Base-by-base conservation (phyloP, 805 yeast genomes). In the Saccharomycopsis sp. region DNA sequence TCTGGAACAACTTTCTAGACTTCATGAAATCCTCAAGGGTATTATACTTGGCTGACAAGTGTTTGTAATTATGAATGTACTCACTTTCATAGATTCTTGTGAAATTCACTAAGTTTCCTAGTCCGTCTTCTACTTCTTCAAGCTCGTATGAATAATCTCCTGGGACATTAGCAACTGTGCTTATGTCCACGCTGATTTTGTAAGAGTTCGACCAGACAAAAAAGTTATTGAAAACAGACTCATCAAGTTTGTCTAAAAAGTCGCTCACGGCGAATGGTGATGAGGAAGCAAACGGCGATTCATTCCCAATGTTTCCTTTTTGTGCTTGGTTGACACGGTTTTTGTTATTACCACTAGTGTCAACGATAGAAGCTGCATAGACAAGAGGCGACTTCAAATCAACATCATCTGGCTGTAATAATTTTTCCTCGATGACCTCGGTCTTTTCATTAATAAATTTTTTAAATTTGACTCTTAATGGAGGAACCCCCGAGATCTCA, bases 401-500 rank as follows among this genome's bases (percentile, higher is more conserved):
- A 8, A 20, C 20, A 16, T 58, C 57, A 51, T 78, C 81, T 1
- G 87, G 86, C 56, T 77, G 80, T 23, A 79, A 64, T 50, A 76
- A 71, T 51, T 77, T 77, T 55, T 79, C 79, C 34, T 70, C 68
- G 51, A 71, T 66, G 37, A 64, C 65, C 14, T 70, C 69, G n/a
- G 65, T 66, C 23, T 72, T 65, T 24, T 67, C 74, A 57, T 72
- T 71, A 21, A 78, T 68, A 15, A 74, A 64, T 60, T 81, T 82
- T 51, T 77, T 78, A 65, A 85, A 85, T 48, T 75, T 73, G 40
- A 87, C 71, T 21, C 79, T 79, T 58, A 87, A 70, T 0, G 99
- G 98, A 0, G 92, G 85, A 1, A 90, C 87, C 55, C 98, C 97
- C 18, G 74, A 70, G 1, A 85, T 79, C 1, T 78, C 73, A 34